Conservation (phyloP, 306 rosid species). For the Carpinus viminea region DNA sequence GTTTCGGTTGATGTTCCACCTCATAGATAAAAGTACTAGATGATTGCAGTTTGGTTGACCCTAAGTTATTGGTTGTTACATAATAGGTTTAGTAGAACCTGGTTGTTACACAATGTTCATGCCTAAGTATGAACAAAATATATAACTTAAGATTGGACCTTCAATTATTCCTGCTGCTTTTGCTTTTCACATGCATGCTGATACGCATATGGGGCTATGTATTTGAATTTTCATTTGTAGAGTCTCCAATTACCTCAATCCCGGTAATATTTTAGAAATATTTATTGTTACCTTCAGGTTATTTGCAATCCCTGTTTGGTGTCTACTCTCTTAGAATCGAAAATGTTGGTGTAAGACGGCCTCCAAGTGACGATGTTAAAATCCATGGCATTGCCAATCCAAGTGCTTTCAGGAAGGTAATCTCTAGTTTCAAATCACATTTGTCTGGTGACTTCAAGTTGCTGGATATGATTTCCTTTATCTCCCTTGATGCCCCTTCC, state of each 20-base stretch:
- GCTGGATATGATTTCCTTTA: conserved; percentile 18
- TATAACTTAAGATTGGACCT: conserved; percentile 4
- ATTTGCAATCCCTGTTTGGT: conserved; percentile 80
- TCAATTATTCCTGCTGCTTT: background rate
- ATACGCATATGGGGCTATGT: background rate
- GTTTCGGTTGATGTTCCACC: background rate
- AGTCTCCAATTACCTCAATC: background rate
- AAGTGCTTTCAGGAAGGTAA: conserved; percentile 81
- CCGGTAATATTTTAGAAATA: conserved; percentile 21
- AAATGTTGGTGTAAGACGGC: conserved; percentile 81
- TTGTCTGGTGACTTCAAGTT: conserved; percentile 1
- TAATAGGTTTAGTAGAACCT: background rate
- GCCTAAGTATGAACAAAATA: background rate
- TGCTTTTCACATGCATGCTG: background rate
- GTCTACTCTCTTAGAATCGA: conserved; percentile 85
- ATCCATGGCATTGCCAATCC: conserved; percentile 87
- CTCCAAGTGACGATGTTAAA: conserved; percentile 87
- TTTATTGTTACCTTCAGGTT: conserved; percentile 49
- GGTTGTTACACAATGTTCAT: background rate
- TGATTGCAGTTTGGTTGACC: background rate
- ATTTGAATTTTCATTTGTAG: background rate
- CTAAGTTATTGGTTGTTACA: background rate
- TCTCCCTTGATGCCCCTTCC: conserved; percentile 35
- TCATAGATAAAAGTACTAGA: background rate
- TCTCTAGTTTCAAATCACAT: background rate